phyloP scores from a whole-genome alignment of 2,329 filamentous ascomycete species.

The Colletotrichum endophyticum region DNA sequence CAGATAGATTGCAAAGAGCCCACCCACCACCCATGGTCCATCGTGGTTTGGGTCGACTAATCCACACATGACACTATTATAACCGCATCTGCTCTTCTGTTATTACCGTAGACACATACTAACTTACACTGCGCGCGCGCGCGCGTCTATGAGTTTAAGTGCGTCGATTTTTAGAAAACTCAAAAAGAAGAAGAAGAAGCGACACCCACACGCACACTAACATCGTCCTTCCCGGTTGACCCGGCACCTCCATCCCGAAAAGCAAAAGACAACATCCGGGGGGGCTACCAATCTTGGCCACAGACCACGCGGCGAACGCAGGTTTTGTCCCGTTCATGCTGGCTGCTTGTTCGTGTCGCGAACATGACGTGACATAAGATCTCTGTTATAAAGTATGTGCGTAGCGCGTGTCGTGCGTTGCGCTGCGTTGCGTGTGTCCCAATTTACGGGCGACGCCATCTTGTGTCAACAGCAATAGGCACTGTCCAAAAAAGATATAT shows the following conservation, averaged over 20 bases:
- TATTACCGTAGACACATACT: neutral
- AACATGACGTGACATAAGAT: neutral
- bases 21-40: neutral
- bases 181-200: neutral
- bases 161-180: neutral
- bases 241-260: neutral
- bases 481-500: too few relatives aligned
- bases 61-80: neutral
- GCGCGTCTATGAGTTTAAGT: neutral
- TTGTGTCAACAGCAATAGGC: too few relatives aligned
- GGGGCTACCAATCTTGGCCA: neutral
- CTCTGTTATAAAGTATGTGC: too few relatives aligned
- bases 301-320: neutral
- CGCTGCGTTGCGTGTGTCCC: too few relatives aligned
- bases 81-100: neutral
- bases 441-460: too few relatives aligned
- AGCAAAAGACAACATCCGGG: neutral
- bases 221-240: neutral
- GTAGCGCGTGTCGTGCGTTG: too few relatives aligned
- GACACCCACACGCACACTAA: neutral
- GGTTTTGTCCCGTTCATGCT: neutral
- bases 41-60: neutral
- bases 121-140: neutral
- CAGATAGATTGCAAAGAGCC: neutral
- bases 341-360: neutral